Evolutionary conservation across 1,284 basidiomycete genomes (phyloP), one percentile per base, ranked within the genome.

Genomic region (Trichosporon ovoides): DNA sequence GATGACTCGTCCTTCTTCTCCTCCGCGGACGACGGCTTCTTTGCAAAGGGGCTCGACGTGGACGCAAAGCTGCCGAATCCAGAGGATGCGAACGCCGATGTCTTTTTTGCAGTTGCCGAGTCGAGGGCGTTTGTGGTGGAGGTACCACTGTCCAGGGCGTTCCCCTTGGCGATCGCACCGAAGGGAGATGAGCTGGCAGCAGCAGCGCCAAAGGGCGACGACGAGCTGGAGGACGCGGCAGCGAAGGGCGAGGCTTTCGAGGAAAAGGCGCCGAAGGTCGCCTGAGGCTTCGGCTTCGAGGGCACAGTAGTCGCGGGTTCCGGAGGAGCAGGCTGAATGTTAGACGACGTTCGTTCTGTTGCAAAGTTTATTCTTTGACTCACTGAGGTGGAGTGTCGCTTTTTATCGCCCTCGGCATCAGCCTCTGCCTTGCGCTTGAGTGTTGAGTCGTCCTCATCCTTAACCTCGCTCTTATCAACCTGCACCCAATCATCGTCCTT

Each of bases 181-280:
- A 63, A 62, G 1, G 62, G 58, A n/a, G 62, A 61, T 22, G 59
- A 48, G 43, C 43, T 18, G 7, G 61, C 56, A 6, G 53, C 13
- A n/a, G 60, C 82, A 72, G 80, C 68, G n/a, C 80, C 77, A 68
- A 87, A 87, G 1, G 87, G 85, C 4, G 87, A 65, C 6, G 66
- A 55, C 10, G 56, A 55, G 20, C 59, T 50, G 16, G 63, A 53
- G 2, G 51, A 48, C 12, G 36, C 33, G 7, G 61, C 22, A 3
- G 61, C 62, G 53, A 67, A 67, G 1, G 66, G 60, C 3, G 64
- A 66, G 3, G 70, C 56, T 22, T 66, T 60, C 16, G 68, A 59
- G 2, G 66, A 62, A 66, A 87, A 88, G 0, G 85, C 81, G 65
- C 83, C 83, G 64, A 86, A 87, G 4, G 69, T 70, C 13, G 68